phyloP scores from a whole-genome alignment of 345 rosid species.

The Sonneratia alba region DNA sequence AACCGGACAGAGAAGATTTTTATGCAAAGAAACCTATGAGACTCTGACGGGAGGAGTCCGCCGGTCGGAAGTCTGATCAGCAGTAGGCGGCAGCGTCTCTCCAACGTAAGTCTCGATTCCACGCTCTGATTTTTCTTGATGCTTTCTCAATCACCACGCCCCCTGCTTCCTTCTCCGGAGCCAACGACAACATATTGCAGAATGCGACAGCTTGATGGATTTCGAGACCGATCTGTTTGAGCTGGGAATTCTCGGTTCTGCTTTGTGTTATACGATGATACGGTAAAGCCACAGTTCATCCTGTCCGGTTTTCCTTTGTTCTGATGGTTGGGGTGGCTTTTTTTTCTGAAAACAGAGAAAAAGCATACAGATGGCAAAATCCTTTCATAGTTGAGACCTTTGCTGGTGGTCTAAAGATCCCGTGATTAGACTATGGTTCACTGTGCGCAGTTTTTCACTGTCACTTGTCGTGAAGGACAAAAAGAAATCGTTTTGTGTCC shows the following conservation, averaged over 20 bases:
- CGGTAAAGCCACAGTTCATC: too few relatives aligned
- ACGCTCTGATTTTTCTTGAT: background rate
- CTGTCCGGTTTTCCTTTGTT: too few relatives aligned
- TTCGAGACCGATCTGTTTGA: too few relatives aligned
- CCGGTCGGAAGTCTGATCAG: background rate
- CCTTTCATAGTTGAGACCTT: background rate
- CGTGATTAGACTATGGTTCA: background rate
- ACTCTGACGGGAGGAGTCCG: background rate
- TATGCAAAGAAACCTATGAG: background rate
- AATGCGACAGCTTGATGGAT: too few relatives aligned
- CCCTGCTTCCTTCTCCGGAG: background rate
- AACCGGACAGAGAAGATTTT: background rate
- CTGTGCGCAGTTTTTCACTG: background rate
- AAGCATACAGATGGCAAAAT: background rate
- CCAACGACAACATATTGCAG: background rate
- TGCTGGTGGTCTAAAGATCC: background rate
- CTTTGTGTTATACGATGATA: too few relatives aligned
- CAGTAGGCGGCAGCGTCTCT: background rate
- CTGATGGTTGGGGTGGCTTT: too few relatives aligned
- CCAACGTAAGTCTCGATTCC: conserved; percentile 5
- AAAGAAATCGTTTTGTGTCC: background rate
- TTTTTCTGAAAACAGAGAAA: too few relatives aligned
- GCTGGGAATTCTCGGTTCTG: too few relatives aligned
- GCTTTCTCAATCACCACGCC: background rate
- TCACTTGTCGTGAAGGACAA: too few relatives aligned